phyloP scores from a whole-genome alignment of 495 filamentous ascomycete species.

The Daldinia bambusicola region DNA sequence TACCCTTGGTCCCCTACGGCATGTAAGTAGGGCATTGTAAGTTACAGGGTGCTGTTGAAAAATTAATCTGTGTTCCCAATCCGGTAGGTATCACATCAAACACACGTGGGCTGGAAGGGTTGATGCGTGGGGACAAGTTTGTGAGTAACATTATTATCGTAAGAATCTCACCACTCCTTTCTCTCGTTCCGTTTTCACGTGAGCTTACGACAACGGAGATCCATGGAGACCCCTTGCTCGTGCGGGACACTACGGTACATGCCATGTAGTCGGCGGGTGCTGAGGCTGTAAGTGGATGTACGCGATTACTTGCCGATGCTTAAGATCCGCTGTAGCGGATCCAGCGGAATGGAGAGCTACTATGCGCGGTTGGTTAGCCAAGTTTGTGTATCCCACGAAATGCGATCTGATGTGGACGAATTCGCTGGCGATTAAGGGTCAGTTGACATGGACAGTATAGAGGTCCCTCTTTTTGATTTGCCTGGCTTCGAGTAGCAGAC shows the following conservation, averaged over 20 bases:
- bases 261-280: conserved; percentile 1
- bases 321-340: conserved; percentile 42
- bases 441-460: conserved; percentile 41
- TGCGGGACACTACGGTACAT: conserved; percentile 12
- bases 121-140: conserved; percentile 17
- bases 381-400: conserved; percentile 38
- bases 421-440: conserved; percentile 39
- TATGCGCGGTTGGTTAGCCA: conserved; percentile 27
- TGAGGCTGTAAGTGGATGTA: conserved; percentile 32
- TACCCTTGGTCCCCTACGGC: not conserved
- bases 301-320: conserved; percentile 46
- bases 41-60: conserved; percentile 1
- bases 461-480: conserved; percentile 36
- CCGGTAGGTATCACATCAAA: conserved; percentile 34
- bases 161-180: conserved; percentile 19
- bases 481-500: conserved; percentile 20
- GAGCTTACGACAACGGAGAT: conserved; percentile 15
- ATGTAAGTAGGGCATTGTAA: not conserved
- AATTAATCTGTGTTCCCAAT: conserved; percentile 30
- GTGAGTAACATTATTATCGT: not conserved
- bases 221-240: conserved; percentile 27
- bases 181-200: conserved; percentile 24
- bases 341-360: conserved; percentile 11
- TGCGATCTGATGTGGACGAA: conserved; percentile 35
- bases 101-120: conserved; percentile 31